A percentile compares a stretch with the other conserved stretches of the same genome.
phyloP scores from a whole-genome alignment of 352 stramenopile genomes.

The Phytophthora chlamydospora region DNA sequence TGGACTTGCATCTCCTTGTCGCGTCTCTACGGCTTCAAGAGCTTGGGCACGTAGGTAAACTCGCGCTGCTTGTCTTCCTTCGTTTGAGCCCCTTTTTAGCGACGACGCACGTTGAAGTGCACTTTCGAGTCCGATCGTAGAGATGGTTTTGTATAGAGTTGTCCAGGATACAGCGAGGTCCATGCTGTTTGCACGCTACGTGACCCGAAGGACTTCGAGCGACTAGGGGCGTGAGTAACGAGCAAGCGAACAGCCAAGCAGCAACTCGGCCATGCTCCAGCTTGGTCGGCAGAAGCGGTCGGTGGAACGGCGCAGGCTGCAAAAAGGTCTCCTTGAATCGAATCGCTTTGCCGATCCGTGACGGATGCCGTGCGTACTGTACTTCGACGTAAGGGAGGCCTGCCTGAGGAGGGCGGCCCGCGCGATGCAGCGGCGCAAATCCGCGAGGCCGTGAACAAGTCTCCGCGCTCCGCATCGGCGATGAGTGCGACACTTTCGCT shows the following conservation, averaged over 20 bases:
- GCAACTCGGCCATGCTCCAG: constrained; percentile 18
- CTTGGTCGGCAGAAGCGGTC: constrained; percentile 6
- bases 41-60: constrained; percentile 3
- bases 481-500: constrained; percentile 16
- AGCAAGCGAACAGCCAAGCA: constrained; percentile 28
- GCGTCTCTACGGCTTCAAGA: constrained; percentile 24
- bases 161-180: constrained; percentile 18
- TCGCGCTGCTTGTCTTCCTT: constrained; percentile 12
- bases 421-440: constrained; percentile 24
- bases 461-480: too few relatives aligned
- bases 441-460: background rate
- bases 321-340: constrained; percentile 2
- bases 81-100: constrained; percentile 16
- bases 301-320: constrained; percentile 15
- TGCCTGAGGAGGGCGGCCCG: constrained; percentile 22
- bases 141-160: constrained; percentile 31
- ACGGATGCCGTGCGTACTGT: background rate
- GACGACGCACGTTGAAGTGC: constrained; percentile 37
- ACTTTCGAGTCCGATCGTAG: constrained; percentile 28
- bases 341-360: background rate
- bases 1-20: constrained; percentile 13
- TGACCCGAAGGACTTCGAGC: constrained; percentile 21
- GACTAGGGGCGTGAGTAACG: constrained; percentile 29
- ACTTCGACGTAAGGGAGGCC: background rate
- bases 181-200: constrained; percentile 13